Base-by-base conservation (phyloP, 495 filamentous ascomycete species). In the Tuber umbilicatum region DNA sequence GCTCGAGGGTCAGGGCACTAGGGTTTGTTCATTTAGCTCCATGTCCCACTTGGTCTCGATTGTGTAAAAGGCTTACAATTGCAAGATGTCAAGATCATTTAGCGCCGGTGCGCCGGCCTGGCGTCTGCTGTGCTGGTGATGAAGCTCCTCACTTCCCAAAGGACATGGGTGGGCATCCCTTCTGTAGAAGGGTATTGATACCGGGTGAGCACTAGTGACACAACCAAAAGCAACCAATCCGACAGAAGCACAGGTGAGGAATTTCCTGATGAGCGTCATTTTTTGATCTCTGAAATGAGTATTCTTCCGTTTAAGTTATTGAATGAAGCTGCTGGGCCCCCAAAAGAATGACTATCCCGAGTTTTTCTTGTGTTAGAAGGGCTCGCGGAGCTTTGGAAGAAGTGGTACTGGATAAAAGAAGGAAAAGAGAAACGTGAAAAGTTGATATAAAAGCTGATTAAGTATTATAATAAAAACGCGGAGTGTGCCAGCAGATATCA, bases 31-130 rank as follows among this genome's bases (percentile, higher is more conserved):
- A 41, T 41, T 31, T n/a, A 71, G n/a, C 45, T 75, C 23, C 31
- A 37, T 50, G 41, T 72, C 68, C 74, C 68, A 73, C 74, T 42
- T 70, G 47, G 40, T 17, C 39, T 5, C 69, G 71, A 41, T 39
- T 27, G 73, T 35, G 23, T 73, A 47, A 68, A 50, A 39, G 41
- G 72, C 89, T 82, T 86, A 91, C 90, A 91, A 91, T 87, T 91
- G 88, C 31, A 91, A 86, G 75, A 91, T 91, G 80, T 91, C 89
- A 69, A 90, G 80, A 82, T 91, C 90, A 23, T 83, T 85, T 71
- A 91, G 81, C 38, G 86, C 88, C 21, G 85, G 84, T 17, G 86
- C 86, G 37, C 87, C 87, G 75, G 87, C 85, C 80, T 89, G 87
- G 70, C 87, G 85, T 80, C 85, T 88, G 70, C 83, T 80, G 68